Base-by-base conservation (phyloP, 2,329 filamentous ascomycete genomes). In the Aspergillus clavatus region DNA sequence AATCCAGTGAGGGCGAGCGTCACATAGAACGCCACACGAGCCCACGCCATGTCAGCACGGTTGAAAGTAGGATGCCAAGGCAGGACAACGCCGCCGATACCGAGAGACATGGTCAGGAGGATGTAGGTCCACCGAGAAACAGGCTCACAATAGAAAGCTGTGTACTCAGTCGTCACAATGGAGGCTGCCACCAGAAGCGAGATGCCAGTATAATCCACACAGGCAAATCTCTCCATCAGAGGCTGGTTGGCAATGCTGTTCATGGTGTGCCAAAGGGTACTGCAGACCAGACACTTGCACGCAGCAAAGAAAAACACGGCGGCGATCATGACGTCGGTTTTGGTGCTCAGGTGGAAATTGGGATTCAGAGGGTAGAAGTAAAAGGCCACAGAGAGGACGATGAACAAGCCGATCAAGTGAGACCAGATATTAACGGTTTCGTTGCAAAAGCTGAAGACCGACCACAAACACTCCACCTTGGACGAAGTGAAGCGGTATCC, bases 391-490 rank as follows among this genome's bases (percentile, higher is more conserved):
- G 89, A 76, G 28, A 97, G 78, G 38, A 98, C 87, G 51, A 96
- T 76, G 24, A 97, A 62, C n/a, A 97, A 78, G 14, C 93, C 93
- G 23, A 98, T 78, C 10, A 86, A 81, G 65, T 98, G 93, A 2
- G 90, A 91, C 93, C 93, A 98, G 62, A 98, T 98, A 70, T 98
- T 98, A 73, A 97, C 84, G 31, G 86, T 80, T 71, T 98, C 93
- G 69, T 98, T 98, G 53, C 88, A 94, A 47, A 93, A 73, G 51
- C 81, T 79, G 61, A 95, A 90, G 51, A 88, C 82, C 18, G 89
- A 95, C 41, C 81, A 80, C 41, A 97, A 75, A 65, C 91, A 97
- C 56, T 91, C 91, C 45, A 91, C 74, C 67, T 95, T 95, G 48
- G 87, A 89, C 60, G 95, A 88, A 50, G 82, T 86, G 73, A 98